These are phyloP conservation scores for Diaporthe aspalathi DNA, from an alignment of 2,329 filamentous ascomycete species.

Conservation along the genomic window DNA sequence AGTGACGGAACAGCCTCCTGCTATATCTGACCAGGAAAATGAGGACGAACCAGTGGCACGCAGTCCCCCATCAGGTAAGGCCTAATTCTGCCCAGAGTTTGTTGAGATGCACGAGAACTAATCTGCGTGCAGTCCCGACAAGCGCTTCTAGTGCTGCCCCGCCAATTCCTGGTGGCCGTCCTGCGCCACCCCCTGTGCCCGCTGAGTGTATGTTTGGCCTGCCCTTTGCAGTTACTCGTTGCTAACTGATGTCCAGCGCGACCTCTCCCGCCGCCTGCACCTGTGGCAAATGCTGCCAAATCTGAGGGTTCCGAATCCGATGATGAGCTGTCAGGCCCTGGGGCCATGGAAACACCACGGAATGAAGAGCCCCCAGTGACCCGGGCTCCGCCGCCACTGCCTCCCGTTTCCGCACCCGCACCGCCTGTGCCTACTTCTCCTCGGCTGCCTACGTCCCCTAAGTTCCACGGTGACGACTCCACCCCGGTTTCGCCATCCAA, in stretches of 20 bases:
- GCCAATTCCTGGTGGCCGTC: constrained; percentile 62
- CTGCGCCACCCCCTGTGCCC: constrained; percentile 68
- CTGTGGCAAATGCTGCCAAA: constrained; percentile 71
- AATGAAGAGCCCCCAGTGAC: constrained; percentile 52
- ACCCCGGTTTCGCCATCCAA: constrained; percentile 55
- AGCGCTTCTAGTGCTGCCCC: constrained; percentile 50
- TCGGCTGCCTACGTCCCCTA: constrained; percentile 50
- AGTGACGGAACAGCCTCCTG: constrained; percentile 59
- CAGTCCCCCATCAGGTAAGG: constrained; percentile 37
- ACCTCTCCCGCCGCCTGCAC: constrained; percentile 68
- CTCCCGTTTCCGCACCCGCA: constrained; percentile 59
- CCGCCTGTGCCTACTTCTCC: constrained; percentile 51
- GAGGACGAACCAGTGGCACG: constrained; percentile 51
- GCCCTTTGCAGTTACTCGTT: constrained; percentile 25
- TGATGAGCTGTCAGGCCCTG: constrained; percentile 78
- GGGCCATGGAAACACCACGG: constrained; percentile 56
- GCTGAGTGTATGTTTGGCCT: constrained; percentile 66
- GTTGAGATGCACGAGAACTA: constrained; percentile 39
- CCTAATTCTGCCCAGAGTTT: constrained; percentile 44
- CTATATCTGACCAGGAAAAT: constrained; percentile 46
- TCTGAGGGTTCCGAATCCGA: constrained; percentile 84
- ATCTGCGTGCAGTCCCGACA: constrained; percentile 46
- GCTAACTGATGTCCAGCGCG: constrained; percentile 64
- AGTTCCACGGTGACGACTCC: constrained; percentile 51
- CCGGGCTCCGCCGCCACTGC: constrained; percentile 56